Base-by-base conservation (phyloP, 2,329 filamentous ascomycete species). In the Paecilomyces fulvus region DNA sequence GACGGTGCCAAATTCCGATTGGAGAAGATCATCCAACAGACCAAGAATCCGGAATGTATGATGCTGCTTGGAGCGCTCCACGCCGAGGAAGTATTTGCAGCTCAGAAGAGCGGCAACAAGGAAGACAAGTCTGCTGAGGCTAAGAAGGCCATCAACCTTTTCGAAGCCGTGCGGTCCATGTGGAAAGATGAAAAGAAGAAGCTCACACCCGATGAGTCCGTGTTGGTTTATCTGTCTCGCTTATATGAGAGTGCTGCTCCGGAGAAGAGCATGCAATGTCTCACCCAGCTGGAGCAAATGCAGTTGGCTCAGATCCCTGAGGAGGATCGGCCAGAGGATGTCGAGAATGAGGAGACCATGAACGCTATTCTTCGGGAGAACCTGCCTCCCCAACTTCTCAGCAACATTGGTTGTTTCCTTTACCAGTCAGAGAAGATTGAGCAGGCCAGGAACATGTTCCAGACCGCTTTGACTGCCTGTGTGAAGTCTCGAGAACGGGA, bases 381-480 rank as follows among this genome's bases (percentile, higher is more conserved):
- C 57, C 78, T 99, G 1, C 89, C 92, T 1, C 94, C 94, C 3
- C 91, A 96, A 67, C 80, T 97, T 1, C 81, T 99, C 49, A 99
- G 97, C 79, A 99, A 99, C 70, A 95, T 97, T 69, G 94, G 90
- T 4, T 96, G 92, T 72, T 97, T 97, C 74, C 85, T 95, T 63
- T 96, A 90, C 63, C 91, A 96, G 68, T 82, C 85, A 1, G 91
- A 95, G 65, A 91, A 90, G 68, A 86, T 88, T 60, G 84, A 87
- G 20, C 79, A 84, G 59, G 92, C 94, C 21, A 87, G 89, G 62
- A 87, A 92, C 53, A 82, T 95, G 75, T 99, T 97, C 69, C 90
- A 99, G 71, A 86, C 89, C n/a, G 94, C 92, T 0, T 77, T 99
- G 55, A 88, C 87, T 60, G 90, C 92, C 14, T 96, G 92, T 67